Base-by-base conservation (phyloP, 805 yeast genomes). In the Spathaspora boniae region DNA sequence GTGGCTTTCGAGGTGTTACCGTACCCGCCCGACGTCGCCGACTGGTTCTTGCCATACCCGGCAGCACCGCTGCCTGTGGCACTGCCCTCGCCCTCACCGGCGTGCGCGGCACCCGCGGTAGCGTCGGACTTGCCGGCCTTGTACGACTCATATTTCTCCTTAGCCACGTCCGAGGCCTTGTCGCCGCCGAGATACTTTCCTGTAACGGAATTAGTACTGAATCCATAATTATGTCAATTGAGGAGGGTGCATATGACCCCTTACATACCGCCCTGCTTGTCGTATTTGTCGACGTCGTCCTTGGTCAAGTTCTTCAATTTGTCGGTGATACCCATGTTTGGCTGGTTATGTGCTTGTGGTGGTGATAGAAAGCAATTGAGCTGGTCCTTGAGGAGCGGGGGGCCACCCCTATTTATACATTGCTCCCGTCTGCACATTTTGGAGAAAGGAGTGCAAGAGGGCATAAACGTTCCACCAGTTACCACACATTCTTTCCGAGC, bases 251-350 rank as follows among this genome's bases (percentile, higher is more conserved):
- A n/a, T n/a, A n/a, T n/a, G n/a, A n/a, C n/a, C n/a, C n/a, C n/a
- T n/a, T 34, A 34, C 29, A 29, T 34, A 27, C 37, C 64, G 26
- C 53, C 62, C 40, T 50, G 54, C 40, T 55, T 50, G 44, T 61
- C 62, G 21, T 42, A 29, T 19, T 58, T 54, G 19, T 45, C 48
- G 34, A 44, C 22, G 8, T 60, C 59, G 39, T 56, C 50, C 44
- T 56, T 51, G 36, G 57, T 54, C 42, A 59, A 60, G 18, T 49
- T 43, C 42, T 48, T 50, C 35, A 64, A 43, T 46, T 62, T 64
- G 43, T 64, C 69, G 16, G 62, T 46, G 34, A 64, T 50, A 36
- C 70, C 69, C 70, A 64, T 64, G 14, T 31, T 53, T 22, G 25
- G 33, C 21, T 26, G 9, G n/a, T 31, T 16, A 15, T 16, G 3